Evolutionary conservation across 257 asterid species (phyloP).

Genomic region (Pogostemon cablin): DNA sequence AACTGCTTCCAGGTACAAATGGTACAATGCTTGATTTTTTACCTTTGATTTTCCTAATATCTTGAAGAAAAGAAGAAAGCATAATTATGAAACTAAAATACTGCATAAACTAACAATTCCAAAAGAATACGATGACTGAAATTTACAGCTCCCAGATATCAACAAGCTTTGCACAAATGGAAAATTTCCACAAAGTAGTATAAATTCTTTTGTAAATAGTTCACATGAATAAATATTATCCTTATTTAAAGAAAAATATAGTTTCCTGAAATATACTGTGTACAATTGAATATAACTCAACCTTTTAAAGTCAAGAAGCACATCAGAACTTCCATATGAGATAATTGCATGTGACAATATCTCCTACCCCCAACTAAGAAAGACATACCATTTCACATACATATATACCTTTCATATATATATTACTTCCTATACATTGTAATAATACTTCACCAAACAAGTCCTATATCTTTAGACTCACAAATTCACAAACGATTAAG

Average conservation of each 20-base stretch:
- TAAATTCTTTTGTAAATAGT: constrained; percentile 15
- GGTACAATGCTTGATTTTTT: constrained; percentile 80
- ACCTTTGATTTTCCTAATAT: constrained; percentile 77
- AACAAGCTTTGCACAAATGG: constrained; percentile 20
- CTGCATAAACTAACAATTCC: constrained; percentile 17
- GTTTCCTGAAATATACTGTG: no score
- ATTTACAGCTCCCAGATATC: constrained; percentile 6
- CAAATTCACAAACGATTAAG: no score
- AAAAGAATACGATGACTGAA: constrained; percentile 22
- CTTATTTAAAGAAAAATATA: not conserved
- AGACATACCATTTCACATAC: not conserved
- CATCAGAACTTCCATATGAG: constrained; percentile 12
- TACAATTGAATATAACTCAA: not conserved
- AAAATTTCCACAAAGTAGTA: constrained; percentile 6
- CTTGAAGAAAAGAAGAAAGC: not conserved
- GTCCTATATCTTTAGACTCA: no score
- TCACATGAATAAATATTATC: not conserved
- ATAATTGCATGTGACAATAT: constrained; percentile 13
- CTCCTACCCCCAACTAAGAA: constrained; percentile 1
- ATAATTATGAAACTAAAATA: constrained; percentile 16
- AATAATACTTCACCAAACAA: no score
- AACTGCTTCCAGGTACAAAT: constrained; percentile 80
- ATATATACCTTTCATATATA: not conserved
- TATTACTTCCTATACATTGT: no score
- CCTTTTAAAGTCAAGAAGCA: constrained; percentile 11